phyloP scores from a whole-genome alignment of 225 moss, liverwort and hornwort species.

The Asterella californica region DNA sequence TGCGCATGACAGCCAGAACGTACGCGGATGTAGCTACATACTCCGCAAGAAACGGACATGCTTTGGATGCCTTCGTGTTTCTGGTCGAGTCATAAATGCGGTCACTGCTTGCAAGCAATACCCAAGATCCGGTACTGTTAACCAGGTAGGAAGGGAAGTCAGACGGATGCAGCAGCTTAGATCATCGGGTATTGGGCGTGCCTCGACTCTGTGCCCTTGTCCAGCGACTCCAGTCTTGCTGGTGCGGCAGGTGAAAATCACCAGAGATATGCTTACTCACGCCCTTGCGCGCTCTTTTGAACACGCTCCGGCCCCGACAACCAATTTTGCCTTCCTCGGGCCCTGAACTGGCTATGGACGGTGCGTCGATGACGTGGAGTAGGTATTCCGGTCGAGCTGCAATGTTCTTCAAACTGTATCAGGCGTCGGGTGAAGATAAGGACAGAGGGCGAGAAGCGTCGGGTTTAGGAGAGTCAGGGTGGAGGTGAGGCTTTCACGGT shows the following conservation, averaged over 20 bases:
- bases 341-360: too few relatives aligned
- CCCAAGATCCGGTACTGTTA: slow-evolving; percentile 4
- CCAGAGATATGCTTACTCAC: not conserved
- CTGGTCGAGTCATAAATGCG: not conserved
- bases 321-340: too few relatives aligned
- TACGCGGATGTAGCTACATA: not conserved
- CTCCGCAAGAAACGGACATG: slow-evolving; percentile 4
- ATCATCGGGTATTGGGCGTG: not conserved
- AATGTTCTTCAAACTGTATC: too few relatives aligned
- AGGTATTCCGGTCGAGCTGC: too few relatives aligned
- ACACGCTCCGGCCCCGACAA: too few relatives aligned
- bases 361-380: too few relatives aligned
- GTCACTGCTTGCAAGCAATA: slow-evolving; percentile 3
- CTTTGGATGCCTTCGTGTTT: slow-evolving; percentile 4
- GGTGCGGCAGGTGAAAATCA: not conserved
- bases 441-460: too few relatives aligned
- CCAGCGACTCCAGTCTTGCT: not conserved
- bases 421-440: too few relatives aligned
- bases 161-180: not conserved
- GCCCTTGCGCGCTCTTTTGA: not conserved
- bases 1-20: not conserved
- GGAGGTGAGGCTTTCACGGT: too few relatives aligned
- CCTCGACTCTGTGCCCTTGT: not conserved
- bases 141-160: too few relatives aligned
- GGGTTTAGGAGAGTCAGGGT: too few relatives aligned